These are phyloP conservation scores for Colletotrichum musicola DNA, from an alignment of 2,329 filamentous ascomycete genomes.

Conservation along the genomic window DNA sequence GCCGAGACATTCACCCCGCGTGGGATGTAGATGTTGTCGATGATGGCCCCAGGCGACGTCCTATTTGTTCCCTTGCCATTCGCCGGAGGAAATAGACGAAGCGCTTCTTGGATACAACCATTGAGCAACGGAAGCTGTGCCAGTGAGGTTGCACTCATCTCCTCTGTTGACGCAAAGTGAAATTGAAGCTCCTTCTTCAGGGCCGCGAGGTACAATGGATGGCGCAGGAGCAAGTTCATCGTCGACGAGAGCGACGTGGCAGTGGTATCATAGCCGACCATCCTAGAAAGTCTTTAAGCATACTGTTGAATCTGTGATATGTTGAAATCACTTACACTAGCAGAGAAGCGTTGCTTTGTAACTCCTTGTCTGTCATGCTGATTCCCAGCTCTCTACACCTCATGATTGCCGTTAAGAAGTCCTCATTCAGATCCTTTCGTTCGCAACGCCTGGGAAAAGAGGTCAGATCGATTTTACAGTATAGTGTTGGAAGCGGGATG, in stretches of 20 bases:
- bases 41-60: constrained; percentile 37
- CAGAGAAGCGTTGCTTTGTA: constrained; percentile 15
- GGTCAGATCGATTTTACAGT: not conserved
- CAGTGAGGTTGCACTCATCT: constrained; percentile 42
- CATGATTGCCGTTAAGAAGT: constrained; percentile 23
- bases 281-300: not conserved
- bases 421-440: constrained; percentile 3
- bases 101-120: constrained; percentile 56
- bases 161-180: constrained; percentile 42
- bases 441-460: not conserved
- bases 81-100: constrained; percentile 54
- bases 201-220: constrained; percentile 41
- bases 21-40: constrained; percentile 48
- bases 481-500: not conserved
- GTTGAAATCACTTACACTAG: constrained; percentile 4
- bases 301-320: not conserved
- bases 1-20: constrained; percentile 55
- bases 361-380: constrained; percentile 15
- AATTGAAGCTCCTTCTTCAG: constrained; percentile 53
- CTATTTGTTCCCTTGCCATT: constrained; percentile 29
- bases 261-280: constrained; percentile 43
- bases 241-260: constrained; percentile 32
- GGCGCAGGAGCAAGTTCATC: constrained; percentile 33
- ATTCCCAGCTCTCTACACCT: constrained; percentile 14
- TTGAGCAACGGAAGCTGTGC: constrained; percentile 48